Evolutionary conservation across 371 early-diverging fungal genomes (phyloP), one percentile per base, ranked within the genome.

Genomic region (Nematocida sp.): DNA sequence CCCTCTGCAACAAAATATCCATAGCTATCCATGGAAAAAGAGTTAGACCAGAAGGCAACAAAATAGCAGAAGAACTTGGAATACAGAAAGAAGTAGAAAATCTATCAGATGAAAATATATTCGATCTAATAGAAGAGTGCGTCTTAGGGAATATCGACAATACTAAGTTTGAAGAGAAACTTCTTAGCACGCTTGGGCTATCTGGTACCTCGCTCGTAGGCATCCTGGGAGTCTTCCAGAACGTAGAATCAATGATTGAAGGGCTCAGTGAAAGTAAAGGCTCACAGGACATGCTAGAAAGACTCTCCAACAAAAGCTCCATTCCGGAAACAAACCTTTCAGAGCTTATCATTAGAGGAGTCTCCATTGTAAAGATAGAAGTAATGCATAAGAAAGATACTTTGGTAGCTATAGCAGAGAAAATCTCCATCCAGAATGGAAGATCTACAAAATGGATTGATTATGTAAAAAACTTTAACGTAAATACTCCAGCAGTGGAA

Each of bases 111-210:
- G 54, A 53, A n/a, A 65, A 79, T 38, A 54, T 94, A 18, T 79
- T 93, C 50, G 87, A 88, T 49, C 79, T 89, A 39, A 87, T 92
- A 30, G 86, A 87, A 79, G 87, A 88, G 53, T 88, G 90, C 65
- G 83, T 93, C 80, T 88, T 66, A 87, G 67, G 88, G 88, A 38
- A 91, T 26, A 83, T 94, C 65, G 95, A 97, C 32, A 82, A 86
- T 36, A 83, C 83, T 36, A 85, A 84, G 45, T 98, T 89, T 87
- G 99, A 98, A 79, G 97, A 98, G 69, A 86, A 87, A 50, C 81
- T 90, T 36, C 18, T 71, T 13, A 23, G 88, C 94, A 2, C 86
- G 87, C 39, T 82, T 93, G 77, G 65, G 9, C 23, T 69, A 28
- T n/a, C 56, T 11, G 59, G 67, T 2, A 51, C 57, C 18, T 47